Conservation (phyloP, 345 rosid genomes). For the Brassica cretica region DNA sequence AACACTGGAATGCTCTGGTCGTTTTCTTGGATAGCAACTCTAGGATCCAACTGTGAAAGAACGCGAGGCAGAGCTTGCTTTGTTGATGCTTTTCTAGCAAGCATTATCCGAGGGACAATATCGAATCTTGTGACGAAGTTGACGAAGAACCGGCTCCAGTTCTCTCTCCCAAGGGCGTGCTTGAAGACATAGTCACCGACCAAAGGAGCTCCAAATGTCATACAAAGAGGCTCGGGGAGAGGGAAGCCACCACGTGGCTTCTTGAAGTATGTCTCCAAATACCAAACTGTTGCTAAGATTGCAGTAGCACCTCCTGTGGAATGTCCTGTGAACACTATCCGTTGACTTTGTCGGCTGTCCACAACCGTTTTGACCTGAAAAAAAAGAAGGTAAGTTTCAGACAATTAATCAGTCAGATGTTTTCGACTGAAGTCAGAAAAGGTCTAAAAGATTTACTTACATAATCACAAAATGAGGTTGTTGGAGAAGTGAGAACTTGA, state of each 20-base stretch:
- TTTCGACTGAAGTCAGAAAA: background rate
- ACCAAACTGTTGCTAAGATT: slow-evolving; percentile 65
- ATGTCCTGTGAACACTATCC: slow-evolving; percentile 78
- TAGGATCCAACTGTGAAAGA: slow-evolving; percentile 35
- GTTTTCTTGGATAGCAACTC: slow-evolving; percentile 1
- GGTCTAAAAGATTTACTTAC: slow-evolving; percentile 1
- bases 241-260: background rate
- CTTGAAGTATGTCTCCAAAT: slow-evolving; percentile 44
- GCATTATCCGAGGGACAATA: slow-evolving; percentile 65
- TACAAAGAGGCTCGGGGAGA: slow-evolving; percentile 44
- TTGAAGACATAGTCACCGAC: slow-evolving; percentile 58
- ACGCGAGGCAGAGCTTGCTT: slow-evolving; percentile 33
- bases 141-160: slow-evolving; percentile 61
- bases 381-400: slow-evolving; percentile 21
- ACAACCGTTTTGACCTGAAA: slow-evolving; percentile 52
- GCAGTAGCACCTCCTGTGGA: slow-evolving; percentile 82
- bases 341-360: slow-evolving; percentile 28
- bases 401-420: background rate
- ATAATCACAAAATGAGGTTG: background rate
- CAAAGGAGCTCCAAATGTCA: slow-evolving; percentile 89
- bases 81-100: slow-evolving; percentile 54
- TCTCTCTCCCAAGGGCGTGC: slow-evolving; percentile 70
- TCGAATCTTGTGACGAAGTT: slow-evolving; percentile 69
- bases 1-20: slow-evolving; percentile 26
- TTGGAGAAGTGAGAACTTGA: slow-evolving; percentile 12